These are phyloP conservation scores for Phaseolus coccineus DNA, from an alignment of 331 rosid species.

Conservation along the genomic window DNA sequence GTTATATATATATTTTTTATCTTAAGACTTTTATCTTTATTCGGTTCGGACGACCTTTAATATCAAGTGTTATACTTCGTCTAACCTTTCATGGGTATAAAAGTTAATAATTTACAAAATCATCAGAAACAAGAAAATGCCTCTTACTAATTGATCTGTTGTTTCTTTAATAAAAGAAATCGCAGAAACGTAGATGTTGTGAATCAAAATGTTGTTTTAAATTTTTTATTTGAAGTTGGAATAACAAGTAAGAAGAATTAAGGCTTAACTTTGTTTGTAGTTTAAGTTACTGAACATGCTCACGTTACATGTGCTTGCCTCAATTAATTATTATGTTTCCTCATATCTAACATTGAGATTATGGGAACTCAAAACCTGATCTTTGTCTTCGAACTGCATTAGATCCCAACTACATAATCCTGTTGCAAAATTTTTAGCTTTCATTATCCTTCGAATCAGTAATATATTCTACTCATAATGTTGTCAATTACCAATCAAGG, in stretches of 20 bases:
- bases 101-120: background rate
- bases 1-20: too few relatives aligned
- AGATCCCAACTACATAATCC: constrained; percentile 51
- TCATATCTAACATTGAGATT: constrained; percentile 39
- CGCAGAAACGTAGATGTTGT: background rate
- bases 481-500: constrained; percentile 30
- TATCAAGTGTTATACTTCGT: too few relatives aligned
- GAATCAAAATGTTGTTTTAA: background rate
- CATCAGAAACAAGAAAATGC: background rate
- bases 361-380: constrained; percentile 49
- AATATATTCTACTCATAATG: background rate
- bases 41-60: too few relatives aligned
- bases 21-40: too few relatives aligned
- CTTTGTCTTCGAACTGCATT: constrained; percentile 52
- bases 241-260: constrained; percentile 7
- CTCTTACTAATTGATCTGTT: background rate
- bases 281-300: constrained; percentile 22
- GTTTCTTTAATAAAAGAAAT: background rate
- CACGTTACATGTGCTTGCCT: constrained; percentile 47
- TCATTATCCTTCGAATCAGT: constrained; percentile 25
- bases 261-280: constrained; percentile 33
- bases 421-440: constrained; percentile 36
- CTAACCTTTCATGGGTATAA: too few relatives aligned
- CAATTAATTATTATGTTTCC: constrained; percentile 46
- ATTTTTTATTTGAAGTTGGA: constrained; percentile 19